Base-by-base conservation (phyloP, 2,329 filamentous ascomycete genomes). In the Trichoderma koningii region DNA sequence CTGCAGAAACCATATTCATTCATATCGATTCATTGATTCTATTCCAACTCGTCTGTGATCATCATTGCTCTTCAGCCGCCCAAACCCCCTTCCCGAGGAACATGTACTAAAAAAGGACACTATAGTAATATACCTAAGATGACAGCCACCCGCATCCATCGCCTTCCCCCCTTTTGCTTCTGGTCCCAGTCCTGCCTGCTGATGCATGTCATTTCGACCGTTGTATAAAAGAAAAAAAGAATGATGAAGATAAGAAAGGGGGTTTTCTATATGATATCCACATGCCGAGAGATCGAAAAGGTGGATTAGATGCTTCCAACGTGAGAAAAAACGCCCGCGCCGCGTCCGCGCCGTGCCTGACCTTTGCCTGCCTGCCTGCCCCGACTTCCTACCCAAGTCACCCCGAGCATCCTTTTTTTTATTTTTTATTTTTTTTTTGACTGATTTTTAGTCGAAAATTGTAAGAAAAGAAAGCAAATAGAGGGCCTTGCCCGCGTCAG, bases 221-320 rank as follows among this genome's bases (percentile, higher is more conserved):
- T 55, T 38, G 48, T 63, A 28, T 38, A 48, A 48, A 21, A 48
- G 45, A 53, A 53, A 45, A 44, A 21, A 53, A n/a, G n/a, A 15
- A 52, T 42, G 41, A 48, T 41, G 19, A 5, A 21, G n/a, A 59
- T 21, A 45, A 45, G 17, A 42, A 19, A 21, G 52, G 41, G 45
- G 3, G 51, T 63, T 63, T 42, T 59, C 62, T 64, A 50, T 50
- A 57, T 52, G 38, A 42, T 26, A 34, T 55, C 55, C 60, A 55
- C 44, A 55, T 55, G 48, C 60, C 41, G 60, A 14, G 34, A 63
- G 60, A 50, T 47, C 47, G 42, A 52, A 42, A 44, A 14, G 34
- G 34, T 38, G 34, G 41, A 50, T 34, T 62, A 38, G 59, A 66
- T 66, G 64, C 64, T 55, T 57, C 55, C 48, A 48, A 66, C 41